Evolutionary conservation across 2,329 filamentous ascomycete species (phyloP).

Genomic region (Metarhizium robertsii): DNA sequence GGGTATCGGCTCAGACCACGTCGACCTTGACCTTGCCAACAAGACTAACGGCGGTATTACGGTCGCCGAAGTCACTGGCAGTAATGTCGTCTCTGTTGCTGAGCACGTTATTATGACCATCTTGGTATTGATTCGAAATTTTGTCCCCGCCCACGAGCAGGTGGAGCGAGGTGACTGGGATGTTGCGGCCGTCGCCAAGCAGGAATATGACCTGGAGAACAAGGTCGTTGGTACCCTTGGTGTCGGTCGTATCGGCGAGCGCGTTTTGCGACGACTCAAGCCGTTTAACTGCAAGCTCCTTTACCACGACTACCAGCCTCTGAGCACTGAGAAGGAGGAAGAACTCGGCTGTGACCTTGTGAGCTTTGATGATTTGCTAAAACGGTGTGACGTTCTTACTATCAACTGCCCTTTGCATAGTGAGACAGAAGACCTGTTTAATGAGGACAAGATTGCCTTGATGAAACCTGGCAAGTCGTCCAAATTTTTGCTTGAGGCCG

Average conservation of each 20-base stretch:
- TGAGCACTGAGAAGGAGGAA: constrained; percentile 75
- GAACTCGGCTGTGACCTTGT: constrained; percentile 93
- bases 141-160: constrained; percentile 93
- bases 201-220: constrained; percentile 93
- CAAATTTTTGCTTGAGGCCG: no score
- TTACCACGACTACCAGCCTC: constrained; percentile 99
- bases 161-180: constrained; percentile 86
- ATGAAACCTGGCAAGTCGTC: no score
- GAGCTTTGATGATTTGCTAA: constrained; percentile 83
- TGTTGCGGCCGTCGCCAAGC: constrained; percentile 92
- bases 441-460: constrained; percentile 96
- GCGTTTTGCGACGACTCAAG: constrained; percentile 91
- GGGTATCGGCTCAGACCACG: constrained; percentile 96
- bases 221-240: constrained; percentile 98
- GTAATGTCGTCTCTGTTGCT: constrained; percentile 96
- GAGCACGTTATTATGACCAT: constrained; percentile 99
- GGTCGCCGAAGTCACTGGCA: constrained; percentile 94
- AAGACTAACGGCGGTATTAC: constrained; percentile 96
- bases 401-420: constrained; percentile 99
- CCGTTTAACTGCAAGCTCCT: constrained; percentile 98
- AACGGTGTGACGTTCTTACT: constrained; percentile 93
- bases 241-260: constrained; percentile 95
- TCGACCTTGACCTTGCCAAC: constrained; percentile 95
- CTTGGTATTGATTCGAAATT: constrained; percentile 92
- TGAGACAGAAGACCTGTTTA: constrained; percentile 93